Evolutionary conservation across 75 land plant species (phyloP).

Genomic region (Ceratopteris richardii): DNA sequence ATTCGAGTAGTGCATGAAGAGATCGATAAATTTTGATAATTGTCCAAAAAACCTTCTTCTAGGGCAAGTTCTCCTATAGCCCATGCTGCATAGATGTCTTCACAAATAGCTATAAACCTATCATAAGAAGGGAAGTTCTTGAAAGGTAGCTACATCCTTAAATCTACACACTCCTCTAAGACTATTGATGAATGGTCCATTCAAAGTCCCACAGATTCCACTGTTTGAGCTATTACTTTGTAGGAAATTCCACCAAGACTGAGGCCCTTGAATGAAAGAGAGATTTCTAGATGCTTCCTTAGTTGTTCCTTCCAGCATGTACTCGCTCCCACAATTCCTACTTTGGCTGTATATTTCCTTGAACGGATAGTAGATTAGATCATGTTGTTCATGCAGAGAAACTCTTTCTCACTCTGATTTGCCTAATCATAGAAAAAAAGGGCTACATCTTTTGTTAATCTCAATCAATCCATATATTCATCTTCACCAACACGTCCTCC

Average conservation of each 20-base stretch:
- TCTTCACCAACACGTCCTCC: no score
- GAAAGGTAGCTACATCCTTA: slow-evolving; percentile 94
- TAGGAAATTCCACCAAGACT: slow-evolving; percentile 85
- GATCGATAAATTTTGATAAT: slow-evolving; percentile 88
- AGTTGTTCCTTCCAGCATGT: slow-evolving; percentile 43
- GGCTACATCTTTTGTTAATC: no score
- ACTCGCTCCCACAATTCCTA: no score
- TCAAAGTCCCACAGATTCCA: slow-evolving; percentile 37
- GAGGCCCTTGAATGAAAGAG: slow-evolving; percentile 41
- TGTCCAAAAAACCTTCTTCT: slow-evolving; percentile 96
- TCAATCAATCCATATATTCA: no score
- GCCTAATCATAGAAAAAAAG: no score
- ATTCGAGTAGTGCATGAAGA: slow-evolving; percentile 92
- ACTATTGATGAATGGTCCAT: slow-evolving; percentile 72
- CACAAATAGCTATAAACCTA: slow-evolving; percentile 96
- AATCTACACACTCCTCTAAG: slow-evolving; percentile 94
- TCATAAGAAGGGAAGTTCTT: slow-evolving; percentile 97
- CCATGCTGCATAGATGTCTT: slow-evolving; percentile 95
- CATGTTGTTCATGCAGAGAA: no score
- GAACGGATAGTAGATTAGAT: no score
- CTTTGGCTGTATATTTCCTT: no score
- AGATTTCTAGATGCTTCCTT: slow-evolving; percentile 57
- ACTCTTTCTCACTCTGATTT: no score
- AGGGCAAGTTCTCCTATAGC: slow-evolving; percentile 90
- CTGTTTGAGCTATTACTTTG: slow-evolving; percentile 32